Evolutionary conservation across 2,329 filamentous ascomycete genomes (phyloP), one percentile per base, ranked within the genome.

Genomic region (Phaeosphaeriaceae sp.): DNA sequence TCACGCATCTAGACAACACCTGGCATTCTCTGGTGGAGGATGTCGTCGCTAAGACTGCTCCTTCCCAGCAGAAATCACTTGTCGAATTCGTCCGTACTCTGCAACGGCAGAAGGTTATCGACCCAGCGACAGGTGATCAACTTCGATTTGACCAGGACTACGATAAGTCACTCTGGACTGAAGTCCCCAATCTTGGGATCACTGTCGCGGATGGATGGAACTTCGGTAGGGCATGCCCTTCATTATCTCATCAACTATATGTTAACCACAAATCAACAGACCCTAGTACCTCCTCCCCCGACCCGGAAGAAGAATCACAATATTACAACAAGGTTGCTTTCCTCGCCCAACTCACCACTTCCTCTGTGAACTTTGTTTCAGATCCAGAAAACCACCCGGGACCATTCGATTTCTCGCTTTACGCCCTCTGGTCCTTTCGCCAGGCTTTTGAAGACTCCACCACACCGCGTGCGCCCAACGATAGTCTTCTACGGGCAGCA

Each of bases 331-430:
- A 45, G n/a, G 21, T 45, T 18, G 33, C 33, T 17, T 45, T 37
- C 13, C 33, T 45, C 9, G 42, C 42, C 8, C 17, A 45, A 33
- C 18, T 45, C 6, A 37, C 32, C 15, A 16, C 33, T 13, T 17
- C 21, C 9, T 33, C 42, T 6, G 42, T 15, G 21, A 37, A 45
- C 32, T 16, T 28, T 17, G 18, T 30, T 6, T 9, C 20, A 15
- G 21, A 45, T 17, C 32, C 32, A 18, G 21, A 23, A 18, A 30
- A 13, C 12, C 11, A 18, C 6, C 6, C 32, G 3, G 32, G 32
- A 13, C 42, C 42, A 17, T 45, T 36, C 20, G 42, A 38, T 17
- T 45, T 45, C 42, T 45, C 42, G 15, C 42, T 45, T 16, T 45
- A 45, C 26, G 42, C 42, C 7, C 33, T 45, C 18, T 29, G 18